phyloP scores from a whole-genome alignment of 2,329 filamentous ascomycete genomes.

The Pleomassaria siparia region DNA sequence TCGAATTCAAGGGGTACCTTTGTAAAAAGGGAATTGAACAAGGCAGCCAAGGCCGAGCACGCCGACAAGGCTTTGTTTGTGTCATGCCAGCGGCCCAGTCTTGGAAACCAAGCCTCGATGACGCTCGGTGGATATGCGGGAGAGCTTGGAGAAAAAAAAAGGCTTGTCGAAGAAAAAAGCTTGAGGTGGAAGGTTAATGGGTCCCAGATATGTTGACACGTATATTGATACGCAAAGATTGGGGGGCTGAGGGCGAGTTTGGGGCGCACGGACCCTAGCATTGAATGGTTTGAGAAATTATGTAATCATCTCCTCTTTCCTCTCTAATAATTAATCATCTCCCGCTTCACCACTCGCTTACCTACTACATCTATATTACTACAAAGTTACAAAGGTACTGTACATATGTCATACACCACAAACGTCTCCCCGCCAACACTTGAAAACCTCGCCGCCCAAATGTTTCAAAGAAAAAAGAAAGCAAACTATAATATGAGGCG shows the following conservation, averaged over 20 bases:
- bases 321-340: too few relatives aligned
- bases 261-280: background rate
- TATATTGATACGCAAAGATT: too few relatives aligned
- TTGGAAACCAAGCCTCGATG: background rate
- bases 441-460: background rate
- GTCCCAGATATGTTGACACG: background rate
- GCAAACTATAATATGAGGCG: background rate
- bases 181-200: background rate
- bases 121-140: background rate
- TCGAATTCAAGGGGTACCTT: background rate
- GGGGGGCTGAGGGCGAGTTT: too few relatives aligned
- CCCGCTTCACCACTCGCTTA: too few relatives aligned
- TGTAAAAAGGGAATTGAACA: background rate
- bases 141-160: too few relatives aligned
- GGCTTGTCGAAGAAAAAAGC: background rate
- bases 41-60: background rate
- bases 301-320: too few relatives aligned
- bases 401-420: too few relatives aligned
- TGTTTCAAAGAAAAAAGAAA: background rate
- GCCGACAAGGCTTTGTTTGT: background rate
- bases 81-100: conserved; percentile 1
- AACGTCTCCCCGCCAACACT: too few relatives aligned
- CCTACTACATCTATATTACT: too few relatives aligned
- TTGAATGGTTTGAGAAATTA: too few relatives aligned
- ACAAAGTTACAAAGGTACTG: too few relatives aligned